A percentile compares a stretch with the other conserved stretches of the same genome.
Conservation (phyloP, 106 monocot species). For the Acanthochlamys bracteata region DNA sequence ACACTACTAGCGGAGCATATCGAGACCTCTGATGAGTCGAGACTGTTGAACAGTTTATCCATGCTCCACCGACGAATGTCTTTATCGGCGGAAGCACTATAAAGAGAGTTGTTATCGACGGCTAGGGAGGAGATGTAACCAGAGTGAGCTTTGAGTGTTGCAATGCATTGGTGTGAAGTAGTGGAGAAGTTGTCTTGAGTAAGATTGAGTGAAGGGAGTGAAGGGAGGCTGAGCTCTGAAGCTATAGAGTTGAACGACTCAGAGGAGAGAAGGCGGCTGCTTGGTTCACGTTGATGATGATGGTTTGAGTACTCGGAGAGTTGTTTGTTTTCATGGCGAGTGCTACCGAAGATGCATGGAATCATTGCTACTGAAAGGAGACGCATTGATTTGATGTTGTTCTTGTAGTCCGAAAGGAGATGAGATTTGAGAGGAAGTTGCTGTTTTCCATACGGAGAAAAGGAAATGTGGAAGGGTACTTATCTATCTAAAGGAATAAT, state of each 20-base stretch:
- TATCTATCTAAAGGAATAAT: too few relatives aligned
- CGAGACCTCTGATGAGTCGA: background rate
- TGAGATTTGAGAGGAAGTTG: too few relatives aligned
- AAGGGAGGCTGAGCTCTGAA: slow-evolving; percentile 21
- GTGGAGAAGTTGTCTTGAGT: background rate
- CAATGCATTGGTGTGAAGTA: slow-evolving; percentile 7
- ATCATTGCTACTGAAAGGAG: too few relatives aligned
- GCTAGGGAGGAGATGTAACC: slow-evolving; percentile 36
- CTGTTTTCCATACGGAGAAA: too few relatives aligned
- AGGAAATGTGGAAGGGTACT: too few relatives aligned
- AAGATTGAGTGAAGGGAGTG: slow-evolving; percentile 12
- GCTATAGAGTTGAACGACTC: background rate
- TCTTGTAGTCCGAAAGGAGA: too few relatives aligned
- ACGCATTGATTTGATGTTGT: too few relatives aligned
- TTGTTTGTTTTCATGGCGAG: too few relatives aligned
- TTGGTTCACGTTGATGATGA: too few relatives aligned
- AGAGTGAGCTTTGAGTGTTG: slow-evolving; percentile 32
- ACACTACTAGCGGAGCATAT: background rate
- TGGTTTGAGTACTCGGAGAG: too few relatives aligned
- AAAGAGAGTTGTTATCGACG: slow-evolving; percentile 9
- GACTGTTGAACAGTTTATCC: too few relatives aligned
- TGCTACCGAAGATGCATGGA: too few relatives aligned
- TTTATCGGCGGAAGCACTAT: slow-evolving; percentile 33
- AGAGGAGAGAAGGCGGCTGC: background rate
- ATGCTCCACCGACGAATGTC: slow-evolving; percentile 21